Conservation (phyloP, 768 basidiomycete genomes). For the Nevesoporus exiguus region DNA sequence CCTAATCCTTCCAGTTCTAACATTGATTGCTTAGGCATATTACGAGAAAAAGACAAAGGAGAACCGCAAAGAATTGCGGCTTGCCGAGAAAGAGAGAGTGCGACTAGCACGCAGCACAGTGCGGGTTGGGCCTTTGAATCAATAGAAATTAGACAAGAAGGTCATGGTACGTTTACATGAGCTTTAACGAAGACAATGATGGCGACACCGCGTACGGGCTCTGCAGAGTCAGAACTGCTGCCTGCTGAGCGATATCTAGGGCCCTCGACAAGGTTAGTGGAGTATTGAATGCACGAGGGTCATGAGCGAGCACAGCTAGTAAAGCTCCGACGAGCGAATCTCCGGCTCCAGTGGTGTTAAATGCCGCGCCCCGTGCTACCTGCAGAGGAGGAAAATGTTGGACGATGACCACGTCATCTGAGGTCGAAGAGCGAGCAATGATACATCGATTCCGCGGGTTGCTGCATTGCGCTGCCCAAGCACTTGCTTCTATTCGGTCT, state of each 20-base stretch:
- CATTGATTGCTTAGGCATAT: constrained; percentile 39
- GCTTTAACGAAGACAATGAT: constrained; percentile 38
- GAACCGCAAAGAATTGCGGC: constrained; percentile 33
- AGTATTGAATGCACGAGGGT: constrained; percentile 43
- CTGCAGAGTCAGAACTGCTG: constrained; percentile 58
- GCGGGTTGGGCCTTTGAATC: constrained; percentile 53
- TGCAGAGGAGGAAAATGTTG: constrained; percentile 68
- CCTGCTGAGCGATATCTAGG: constrained; percentile 59
- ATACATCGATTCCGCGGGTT: constrained; percentile 47
- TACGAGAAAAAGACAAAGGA: constrained; percentile 52
- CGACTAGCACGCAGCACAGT: constrained; percentile 55
- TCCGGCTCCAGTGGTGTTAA: constrained; percentile 89
- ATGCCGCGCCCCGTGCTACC: constrained; percentile 33
- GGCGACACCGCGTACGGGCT: constrained; percentile 66
- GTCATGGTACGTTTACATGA: neutral
- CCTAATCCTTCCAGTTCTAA: neutral
- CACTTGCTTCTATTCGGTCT: constrained; percentile 35
- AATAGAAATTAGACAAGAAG: neutral
- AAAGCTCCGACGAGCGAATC: constrained; percentile 87
- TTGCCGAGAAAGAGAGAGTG: constrained; percentile 44
- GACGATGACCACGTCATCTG: constrained; percentile 52
- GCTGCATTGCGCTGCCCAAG: constrained; percentile 51
- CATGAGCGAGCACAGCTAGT: constrained; percentile 57
- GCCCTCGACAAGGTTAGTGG: constrained; percentile 41
- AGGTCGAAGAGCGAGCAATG: constrained; percentile 45